Base-by-base conservation (phyloP, 2,329 filamentous ascomycete species). In the Spiromastix sp. region DNA sequence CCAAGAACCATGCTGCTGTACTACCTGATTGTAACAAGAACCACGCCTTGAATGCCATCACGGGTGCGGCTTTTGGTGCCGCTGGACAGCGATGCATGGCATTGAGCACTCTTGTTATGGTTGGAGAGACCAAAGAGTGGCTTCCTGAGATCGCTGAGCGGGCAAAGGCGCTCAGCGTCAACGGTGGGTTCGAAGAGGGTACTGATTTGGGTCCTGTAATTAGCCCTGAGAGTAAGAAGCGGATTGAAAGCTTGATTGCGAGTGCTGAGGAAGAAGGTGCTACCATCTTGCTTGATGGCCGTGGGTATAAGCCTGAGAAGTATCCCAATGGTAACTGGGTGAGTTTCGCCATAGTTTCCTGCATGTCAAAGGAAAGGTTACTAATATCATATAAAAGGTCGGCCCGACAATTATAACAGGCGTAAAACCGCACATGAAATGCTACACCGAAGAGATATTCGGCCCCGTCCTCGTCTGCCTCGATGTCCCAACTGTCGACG, bases 21-120 rank as follows among this genome's bases (percentile, higher is more conserved):
- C 62, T 81, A 18, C 76, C 77, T 1, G 77, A 81, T 56, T 74
- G 69, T 63, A 78, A 80, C 63, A 80, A 79, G 67, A 78, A 80
- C 59, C 74, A 78, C 39, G 67, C 75, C 3, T 55, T 81, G 29
- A 79, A 80, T 48, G 73, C 75, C 20, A 78, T 81, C 52, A 67
- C 71, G 5, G 77, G 77, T 41, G 77, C 77, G 30, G 77, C 77
- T 2, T 81, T 81, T 41, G 77, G 77, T 48, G 77, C 77, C 41
- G 77, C 77, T 26, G 77, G 77, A 6, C 77, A 81, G 60, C 65
- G 77, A 39, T 81, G 77, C 52, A 81, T 81, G 77, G 77, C 77
- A 22, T 59, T 81, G 31, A 78, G 72, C 56, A 77, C 75, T 0
- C 59, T 77, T 6, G 75, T 81, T 34, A 70, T 75, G 56, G 68